Conservation (phyloP, 139 green algal species). For the Chlorella sp. region DNA sequence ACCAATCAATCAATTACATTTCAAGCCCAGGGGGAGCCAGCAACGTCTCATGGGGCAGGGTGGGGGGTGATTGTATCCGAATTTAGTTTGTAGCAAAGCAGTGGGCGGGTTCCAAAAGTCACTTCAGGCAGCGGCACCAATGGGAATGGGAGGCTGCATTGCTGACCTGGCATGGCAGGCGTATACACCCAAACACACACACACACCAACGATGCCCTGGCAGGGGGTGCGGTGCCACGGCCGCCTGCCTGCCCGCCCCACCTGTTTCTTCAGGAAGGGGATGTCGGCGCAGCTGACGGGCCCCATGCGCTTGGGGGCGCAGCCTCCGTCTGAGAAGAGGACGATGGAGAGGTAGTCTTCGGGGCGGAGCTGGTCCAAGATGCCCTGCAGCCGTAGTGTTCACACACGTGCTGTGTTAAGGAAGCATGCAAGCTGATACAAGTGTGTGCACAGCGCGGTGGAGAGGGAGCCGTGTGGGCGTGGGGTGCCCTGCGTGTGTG, state of each 20-base stretch:
- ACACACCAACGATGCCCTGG: not conserved
- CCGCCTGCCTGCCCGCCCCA: not conserved
- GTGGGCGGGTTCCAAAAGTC: not conserved
- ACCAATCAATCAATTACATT: too few relatives aligned
- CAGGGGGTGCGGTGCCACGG: too few relatives aligned
- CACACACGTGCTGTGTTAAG: too few relatives aligned
- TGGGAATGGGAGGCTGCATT: not conserved
- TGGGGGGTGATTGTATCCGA: too few relatives aligned
- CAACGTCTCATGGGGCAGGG: too few relatives aligned
- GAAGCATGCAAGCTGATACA: too few relatives aligned
- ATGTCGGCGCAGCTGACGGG: conserved; percentile 28
- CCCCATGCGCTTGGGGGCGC: conserved; percentile 18
- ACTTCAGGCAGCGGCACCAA: not conserved
- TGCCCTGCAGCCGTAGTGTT: conserved; percentile 23
- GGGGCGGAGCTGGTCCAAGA: conserved; percentile 16
- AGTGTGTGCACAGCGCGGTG: too few relatives aligned
- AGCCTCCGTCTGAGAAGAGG: conserved; percentile 32
- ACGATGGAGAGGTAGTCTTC: conserved; percentile 32
- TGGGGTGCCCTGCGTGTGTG: too few relatives aligned
- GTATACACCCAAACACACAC: not conserved
- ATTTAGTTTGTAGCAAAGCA: too few relatives aligned
- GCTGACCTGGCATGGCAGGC: too few relatives aligned
- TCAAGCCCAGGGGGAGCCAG: too few relatives aligned
- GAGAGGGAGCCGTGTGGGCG: too few relatives aligned
- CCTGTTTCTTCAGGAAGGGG: not conserved